These are phyloP conservation scores for Kalanchoe fedtschenkoi DNA, from an alignment of 164 flowering plant genomes.

Conservation along the genomic window DNA sequence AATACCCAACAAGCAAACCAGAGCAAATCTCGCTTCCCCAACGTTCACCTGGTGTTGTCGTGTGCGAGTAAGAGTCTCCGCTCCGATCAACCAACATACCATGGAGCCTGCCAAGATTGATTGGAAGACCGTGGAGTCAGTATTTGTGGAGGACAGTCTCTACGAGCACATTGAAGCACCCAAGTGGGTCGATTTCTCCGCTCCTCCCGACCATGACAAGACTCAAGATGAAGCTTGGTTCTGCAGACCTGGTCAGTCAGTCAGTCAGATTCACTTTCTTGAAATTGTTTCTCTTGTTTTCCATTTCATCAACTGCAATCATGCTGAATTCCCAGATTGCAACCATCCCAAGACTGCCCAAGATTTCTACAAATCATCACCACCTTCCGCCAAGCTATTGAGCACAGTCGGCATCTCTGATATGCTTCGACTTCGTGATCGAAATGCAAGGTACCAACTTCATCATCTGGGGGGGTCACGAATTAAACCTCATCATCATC, in stretches of 20 bases:
- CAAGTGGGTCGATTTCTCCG: slow-evolving; percentile 70
- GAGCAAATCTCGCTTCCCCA: background rate
- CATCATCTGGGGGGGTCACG: background rate
- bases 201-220: slow-evolving; percentile 16
- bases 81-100: background rate
- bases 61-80: background rate
- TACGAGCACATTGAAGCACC: slow-evolving; percentile 87
- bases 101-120: slow-evolving; percentile 93
- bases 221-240: slow-evolving; percentile 72
- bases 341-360: slow-evolving; percentile 70
- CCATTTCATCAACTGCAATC: background rate
- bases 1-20: background rate
- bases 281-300: background rate
- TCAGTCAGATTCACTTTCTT: background rate
- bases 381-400: slow-evolving; percentile 21
- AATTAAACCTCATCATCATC: background rate
- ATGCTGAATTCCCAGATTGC: slow-evolving; percentile 44
- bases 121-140: slow-evolving; percentile 65
- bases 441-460: slow-evolving; percentile 34
- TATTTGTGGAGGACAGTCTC: slow-evolving; percentile 44
- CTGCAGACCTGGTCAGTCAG: slow-evolving; percentile 57
- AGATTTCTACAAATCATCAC: slow-evolving; percentile 40
- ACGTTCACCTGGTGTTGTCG: background rate
- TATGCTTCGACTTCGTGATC: slow-evolving; percentile 28
- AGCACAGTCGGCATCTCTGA: slow-evolving; percentile 26